Percentiles rank a stretch among this genome's conserved stretches.
Conservation (phyloP, 2,329 filamentous ascomycete genomes). For the Graphiopsis chlorocephala region DNA sequence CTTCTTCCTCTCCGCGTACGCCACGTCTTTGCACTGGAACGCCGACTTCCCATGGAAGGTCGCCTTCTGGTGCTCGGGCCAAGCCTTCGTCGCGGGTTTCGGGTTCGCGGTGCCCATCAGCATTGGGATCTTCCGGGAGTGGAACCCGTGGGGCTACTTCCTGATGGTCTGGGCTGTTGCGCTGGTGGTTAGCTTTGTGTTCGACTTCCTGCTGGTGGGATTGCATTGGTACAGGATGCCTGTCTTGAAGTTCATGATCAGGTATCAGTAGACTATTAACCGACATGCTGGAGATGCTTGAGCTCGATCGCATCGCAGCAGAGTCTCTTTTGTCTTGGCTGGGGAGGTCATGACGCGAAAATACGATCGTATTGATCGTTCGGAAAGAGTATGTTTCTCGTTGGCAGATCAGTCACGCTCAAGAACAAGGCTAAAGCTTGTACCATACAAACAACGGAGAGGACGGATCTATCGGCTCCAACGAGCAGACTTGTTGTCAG, state of each 20-base stretch:
- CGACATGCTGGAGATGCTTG: background rate
- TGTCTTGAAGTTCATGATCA: background rate
- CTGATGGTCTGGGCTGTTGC: background rate
- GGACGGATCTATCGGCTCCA: background rate
- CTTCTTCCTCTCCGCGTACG: background rate
- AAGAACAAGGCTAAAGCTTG: background rate
- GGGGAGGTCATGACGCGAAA: background rate
- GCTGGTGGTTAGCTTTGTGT: background rate
- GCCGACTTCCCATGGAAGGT: background rate
- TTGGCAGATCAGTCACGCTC: background rate
- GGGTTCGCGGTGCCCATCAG: background rate
- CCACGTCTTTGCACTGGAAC: background rate
- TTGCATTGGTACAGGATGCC: background rate
- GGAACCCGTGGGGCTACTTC: background rate
- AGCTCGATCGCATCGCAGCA: background rate
- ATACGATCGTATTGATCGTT: background rate
- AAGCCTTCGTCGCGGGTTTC: background rate
- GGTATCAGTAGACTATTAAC: background rate
- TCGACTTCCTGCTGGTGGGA: background rate
- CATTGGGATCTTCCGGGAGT: background rate
- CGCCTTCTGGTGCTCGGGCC: background rate
- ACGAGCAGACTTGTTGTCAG: background rate
- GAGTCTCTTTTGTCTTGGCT: background rate
- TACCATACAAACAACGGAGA: background rate
- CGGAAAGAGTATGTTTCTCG: background rate